Conservation (phyloP, 2,329 filamentous ascomycete species). For the Sordariomycetes sp. region DNA sequence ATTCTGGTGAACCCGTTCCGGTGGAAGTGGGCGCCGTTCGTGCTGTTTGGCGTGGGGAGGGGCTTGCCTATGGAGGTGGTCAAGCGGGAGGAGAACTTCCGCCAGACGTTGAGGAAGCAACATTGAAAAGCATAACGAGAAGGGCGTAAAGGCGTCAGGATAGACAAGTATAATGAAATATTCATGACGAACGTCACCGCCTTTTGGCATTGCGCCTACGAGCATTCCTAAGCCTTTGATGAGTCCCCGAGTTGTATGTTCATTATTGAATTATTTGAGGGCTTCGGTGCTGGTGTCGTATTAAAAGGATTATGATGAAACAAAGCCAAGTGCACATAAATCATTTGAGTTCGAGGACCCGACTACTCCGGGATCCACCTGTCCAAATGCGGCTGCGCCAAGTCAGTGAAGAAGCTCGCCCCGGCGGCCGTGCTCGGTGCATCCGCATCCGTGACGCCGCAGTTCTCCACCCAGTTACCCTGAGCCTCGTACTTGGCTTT, state of each 20-base stretch:
- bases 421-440: conserved; percentile 30
- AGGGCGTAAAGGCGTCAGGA: neutral
- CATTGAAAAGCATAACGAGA: neutral
- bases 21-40: conserved; percentile 84
- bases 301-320: neutral
- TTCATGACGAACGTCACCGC: no score
- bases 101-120: neutral
- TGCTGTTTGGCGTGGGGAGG: conserved; percentile 65
- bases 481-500: conserved; percentile 31
- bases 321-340: no score
- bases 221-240: no score
- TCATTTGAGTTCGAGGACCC: neutral
- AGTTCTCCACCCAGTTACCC: conserved; percentile 37
- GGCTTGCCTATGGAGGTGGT: conserved; percentile 57
- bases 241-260: no score
- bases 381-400: conserved; percentile 25
- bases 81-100: conserved; percentile 45
- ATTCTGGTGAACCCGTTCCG: conserved; percentile 73
- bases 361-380: neutral
- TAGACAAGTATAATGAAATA: no score
- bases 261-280: no score
- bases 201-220: no score
- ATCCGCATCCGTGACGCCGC: conserved; percentile 29
- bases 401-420: conserved; percentile 37
- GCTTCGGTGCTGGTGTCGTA: no score